Evolutionary conservation across 352 stramenopile species (phyloP), one percentile per base, ranked within the genome.

Genomic region (Globisporangium alternatum): DNA sequence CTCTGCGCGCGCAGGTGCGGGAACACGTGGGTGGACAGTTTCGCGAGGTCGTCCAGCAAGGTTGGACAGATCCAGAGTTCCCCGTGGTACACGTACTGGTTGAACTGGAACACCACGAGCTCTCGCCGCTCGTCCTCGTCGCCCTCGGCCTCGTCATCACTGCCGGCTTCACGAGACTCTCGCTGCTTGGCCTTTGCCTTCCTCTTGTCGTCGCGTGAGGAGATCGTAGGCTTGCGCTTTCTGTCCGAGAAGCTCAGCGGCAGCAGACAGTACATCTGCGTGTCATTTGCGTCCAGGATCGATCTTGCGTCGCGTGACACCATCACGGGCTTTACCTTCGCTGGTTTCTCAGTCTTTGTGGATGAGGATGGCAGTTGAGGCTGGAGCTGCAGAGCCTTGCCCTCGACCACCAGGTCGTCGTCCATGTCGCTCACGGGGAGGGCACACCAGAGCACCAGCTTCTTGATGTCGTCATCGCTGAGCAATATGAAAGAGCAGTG

Each of bases 31-130:
- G 65, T 60, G 8, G 66, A 69, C 0, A 88, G 57, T 13, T 72
- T 80, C 45, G 62, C 76, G 31, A 84, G 63, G 47, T 88, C 76
- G 37, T 88, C 70, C 44, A 90, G 28, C 37, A 69, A 60, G 0
- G 25, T 53, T 3, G 61, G 59, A 5, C 62, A 60, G 7, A 88
- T 35, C 13, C 60, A 61, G 15, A 75, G 59, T 6, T 58, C 69
- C 2, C 81, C 79, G 10, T 75, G 64, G 47, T 90, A 90, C 2
- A 85, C 64, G 62, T 77, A 89, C 60, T 87, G 60, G 54, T 88
- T 84, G 68, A 90, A 88, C 52, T 86, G 77, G 60, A 90, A 90
- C 1, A 90, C 69, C 0, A 88, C 81, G 15, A 69, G 65, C 17
- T 76, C 68, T 8, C 71, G 60, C 3, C 74, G 51, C 19, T 74